Evolutionary conservation across 1,284 basidiomycete species (phyloP).

Genomic region (Boletus holoroseus): DNA sequence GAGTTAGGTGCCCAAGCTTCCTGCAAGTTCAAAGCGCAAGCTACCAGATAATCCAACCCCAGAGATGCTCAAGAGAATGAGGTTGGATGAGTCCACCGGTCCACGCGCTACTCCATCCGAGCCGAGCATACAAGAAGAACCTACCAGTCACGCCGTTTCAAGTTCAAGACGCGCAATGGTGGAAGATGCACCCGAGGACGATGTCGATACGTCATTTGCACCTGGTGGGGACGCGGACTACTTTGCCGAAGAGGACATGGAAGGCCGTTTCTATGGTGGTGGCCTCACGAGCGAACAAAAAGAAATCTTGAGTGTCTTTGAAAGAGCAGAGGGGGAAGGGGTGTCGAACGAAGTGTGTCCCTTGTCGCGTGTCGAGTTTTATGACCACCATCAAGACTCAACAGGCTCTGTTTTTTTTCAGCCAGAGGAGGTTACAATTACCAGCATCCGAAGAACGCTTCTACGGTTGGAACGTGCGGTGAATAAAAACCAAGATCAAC

Average conservation of each 20-base stretch:
- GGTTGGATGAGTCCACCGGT: constrained; percentile 40
- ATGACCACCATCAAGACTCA: constrained; percentile 31
- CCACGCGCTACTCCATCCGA: constrained; percentile 4
- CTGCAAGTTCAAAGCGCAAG: constrained; percentile 66
- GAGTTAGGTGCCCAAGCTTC: constrained; percentile 63
- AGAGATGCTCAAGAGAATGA: constrained; percentile 77
- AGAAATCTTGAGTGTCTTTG: constrained; percentile 86
- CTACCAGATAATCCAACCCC: constrained; percentile 78
- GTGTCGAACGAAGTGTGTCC: constrained; percentile 62
- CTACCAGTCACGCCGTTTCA: not conserved
- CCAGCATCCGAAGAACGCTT: constrained; percentile 69
- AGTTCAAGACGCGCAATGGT: constrained; percentile 49
- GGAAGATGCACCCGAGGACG: constrained; percentile 51
- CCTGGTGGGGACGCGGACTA: constrained; percentile 85
- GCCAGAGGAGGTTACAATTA: constrained; percentile 64
- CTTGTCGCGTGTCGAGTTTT: not conserved
- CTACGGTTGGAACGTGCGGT: constrained; percentile 82
- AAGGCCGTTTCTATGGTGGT: constrained; percentile 90
- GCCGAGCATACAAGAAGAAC: constrained; percentile 23
- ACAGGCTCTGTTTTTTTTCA: constrained; percentile 30
- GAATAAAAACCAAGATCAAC: constrained; percentile 91
- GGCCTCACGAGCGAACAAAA: constrained; percentile 88
- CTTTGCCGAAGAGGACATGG: constrained; percentile 84
- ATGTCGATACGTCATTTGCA: constrained; percentile 54
- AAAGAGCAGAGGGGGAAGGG: constrained; percentile 58